Base-by-base conservation (phyloP, 1,139 yeast species). In the Sugiyamaella paludigena region DNA sequence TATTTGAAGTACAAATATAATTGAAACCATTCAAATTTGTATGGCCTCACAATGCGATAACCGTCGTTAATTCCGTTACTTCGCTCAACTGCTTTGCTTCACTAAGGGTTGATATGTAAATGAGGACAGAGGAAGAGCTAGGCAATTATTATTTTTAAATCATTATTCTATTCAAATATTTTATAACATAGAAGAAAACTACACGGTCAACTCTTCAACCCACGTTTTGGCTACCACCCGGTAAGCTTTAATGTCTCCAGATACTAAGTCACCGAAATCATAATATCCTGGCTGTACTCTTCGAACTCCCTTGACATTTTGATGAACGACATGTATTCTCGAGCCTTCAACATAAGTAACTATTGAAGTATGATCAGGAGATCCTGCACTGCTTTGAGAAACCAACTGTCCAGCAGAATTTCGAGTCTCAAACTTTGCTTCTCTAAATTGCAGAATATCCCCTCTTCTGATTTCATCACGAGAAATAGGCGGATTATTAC, bases 341-440 rank as follows among this genome's bases (percentile, higher is more conserved):
- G 55, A 54, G 1, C 57, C 63, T 8, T 58, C 52, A 9, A 62
- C 66, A 7, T 58, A 59, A n/a, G 76, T 59, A 0, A 83, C 83
- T 13, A 84, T 75, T 0, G 86, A 70, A 0, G 91, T 84, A 61
- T 84, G 91, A 62, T 83, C 79, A 1, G 91, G 91, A 7, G 72
- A 71, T 0, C 91, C 91, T 59, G 66, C 59, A 36, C 61, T 53
- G 4, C 48, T 36, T 26, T 30, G 16, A 11, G 49, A 40, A 1
- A 50, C 36, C 13, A 51, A 53, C 8, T 40, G 33, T 16, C 61
- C 60, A 13, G 45, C 39, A 6, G 59, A 53, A 36, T 52, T 47
- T 7, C 40, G 67, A 53, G 51, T 60, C 57, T 66, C 67, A 57
- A 83, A 80, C 16, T 67, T 65, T 49, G 81, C 78, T 2, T 66